Conservation (phyloP, 176 grass and related monocot species). For the Echinochloa phyllopogon region DNA sequence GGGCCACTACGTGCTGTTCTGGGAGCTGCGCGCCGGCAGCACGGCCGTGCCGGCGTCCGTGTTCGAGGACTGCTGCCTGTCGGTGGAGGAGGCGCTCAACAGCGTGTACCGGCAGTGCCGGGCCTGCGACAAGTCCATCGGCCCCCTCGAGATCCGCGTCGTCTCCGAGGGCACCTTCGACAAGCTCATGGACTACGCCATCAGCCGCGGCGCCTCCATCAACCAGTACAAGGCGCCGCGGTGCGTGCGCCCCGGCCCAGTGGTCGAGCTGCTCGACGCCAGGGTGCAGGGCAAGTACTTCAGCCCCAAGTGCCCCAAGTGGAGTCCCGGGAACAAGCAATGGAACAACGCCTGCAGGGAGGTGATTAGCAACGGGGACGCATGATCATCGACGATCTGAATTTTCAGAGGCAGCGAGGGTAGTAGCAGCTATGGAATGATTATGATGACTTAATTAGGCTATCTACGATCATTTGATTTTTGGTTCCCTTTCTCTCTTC, state of each 20-base stretch:
- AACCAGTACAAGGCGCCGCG: slow-evolving; percentile 99
- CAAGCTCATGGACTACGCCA: slow-evolving; percentile 97
- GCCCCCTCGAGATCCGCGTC: slow-evolving; percentile 85
- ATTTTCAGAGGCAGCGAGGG: slow-evolving; percentile 27
- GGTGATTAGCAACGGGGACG: slow-evolving; percentile 15
- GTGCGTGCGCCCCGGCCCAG: slow-evolving; percentile 77
- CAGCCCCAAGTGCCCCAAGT: slow-evolving; percentile 94
- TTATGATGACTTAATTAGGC: slow-evolving; percentile 39
- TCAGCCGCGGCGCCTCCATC: slow-evolving; percentile 90
- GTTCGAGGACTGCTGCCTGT: slow-evolving; percentile 95
- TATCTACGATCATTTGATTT: not conserved
- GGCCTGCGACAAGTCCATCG: slow-evolving; percentile 77
- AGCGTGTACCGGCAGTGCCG: slow-evolving; percentile 94
- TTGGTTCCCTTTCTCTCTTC: not conserved
- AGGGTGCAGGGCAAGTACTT: slow-evolving; percentile 71
- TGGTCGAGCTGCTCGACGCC: slow-evolving; percentile 80
- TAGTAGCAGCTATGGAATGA: slow-evolving; percentile 2
- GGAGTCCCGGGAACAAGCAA: slow-evolving; percentile 78
- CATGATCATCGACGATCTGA: slow-evolving; percentile 13
- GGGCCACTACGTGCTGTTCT: slow-evolving; percentile 95
- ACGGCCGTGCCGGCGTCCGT: slow-evolving; percentile 77
- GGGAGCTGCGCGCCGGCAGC: slow-evolving; percentile 70
- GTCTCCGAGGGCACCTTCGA: slow-evolving; percentile 95
- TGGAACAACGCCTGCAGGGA: slow-evolving; percentile 55
- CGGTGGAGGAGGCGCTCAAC: slow-evolving; percentile 88